Evolutionary conservation across 139 green algal species (phyloP).

Genomic region (Chlamydomonas schloesseri): DNA sequence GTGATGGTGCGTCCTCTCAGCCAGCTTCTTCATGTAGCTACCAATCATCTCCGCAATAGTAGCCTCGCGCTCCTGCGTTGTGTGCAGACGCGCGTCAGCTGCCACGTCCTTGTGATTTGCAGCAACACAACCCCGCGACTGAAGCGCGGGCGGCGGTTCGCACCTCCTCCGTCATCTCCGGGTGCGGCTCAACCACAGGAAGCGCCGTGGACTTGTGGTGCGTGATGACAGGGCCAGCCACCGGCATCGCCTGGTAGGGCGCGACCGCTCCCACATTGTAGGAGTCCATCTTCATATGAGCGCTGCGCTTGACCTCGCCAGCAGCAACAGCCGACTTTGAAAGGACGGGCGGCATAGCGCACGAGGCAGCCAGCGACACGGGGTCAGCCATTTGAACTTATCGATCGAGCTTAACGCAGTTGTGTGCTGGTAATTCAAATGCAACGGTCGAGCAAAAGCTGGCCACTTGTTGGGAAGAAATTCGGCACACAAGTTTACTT

Average conservation of each 20-base stretch:
- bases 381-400: slow-evolving; percentile 10
- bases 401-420: background rate
- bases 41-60: slow-evolving; percentile 75
- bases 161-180: slow-evolving; percentile 68
- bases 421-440: too few relatives aligned
- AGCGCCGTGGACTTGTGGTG: slow-evolving; percentile 75
- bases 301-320: slow-evolving; percentile 14
- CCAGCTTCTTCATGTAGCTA: slow-evolving; percentile 87
- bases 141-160: too few relatives aligned
- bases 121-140: background rate
- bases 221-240: slow-evolving; percentile 75
- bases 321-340: background rate
- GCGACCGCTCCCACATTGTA: slow-evolving; percentile 51
- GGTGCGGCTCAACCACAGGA: slow-evolving; percentile 70
- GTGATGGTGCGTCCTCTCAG: slow-evolving; percentile 85
- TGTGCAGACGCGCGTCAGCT: background rate
- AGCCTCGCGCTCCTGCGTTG: slow-evolving; percentile 74
- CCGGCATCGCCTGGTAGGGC: slow-evolving; percentile 88
- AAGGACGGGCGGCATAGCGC: slow-evolving; percentile 32
- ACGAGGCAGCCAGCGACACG: slow-evolving; percentile 45
- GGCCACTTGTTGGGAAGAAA: too few relatives aligned
- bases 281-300: slow-evolving; percentile 49
- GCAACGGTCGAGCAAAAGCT: too few relatives aligned
- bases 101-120: background rate
- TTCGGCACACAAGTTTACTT: too few relatives aligned